phyloP scores from a whole-genome alignment of 805 yeast genomes.

The Kluyveromyces aestuarii region DNA sequence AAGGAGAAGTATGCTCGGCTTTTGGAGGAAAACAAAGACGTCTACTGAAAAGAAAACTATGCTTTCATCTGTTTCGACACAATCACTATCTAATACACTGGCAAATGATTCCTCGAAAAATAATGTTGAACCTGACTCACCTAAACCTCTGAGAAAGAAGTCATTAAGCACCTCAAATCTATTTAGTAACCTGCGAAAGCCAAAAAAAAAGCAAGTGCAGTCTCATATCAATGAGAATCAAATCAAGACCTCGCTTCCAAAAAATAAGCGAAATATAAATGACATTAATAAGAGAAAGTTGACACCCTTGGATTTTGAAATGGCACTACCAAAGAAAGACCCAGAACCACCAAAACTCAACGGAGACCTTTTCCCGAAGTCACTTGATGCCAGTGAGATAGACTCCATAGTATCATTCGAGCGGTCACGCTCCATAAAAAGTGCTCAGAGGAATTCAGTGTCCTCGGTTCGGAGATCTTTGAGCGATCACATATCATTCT shows the following conservation, averaged over 20 bases:
- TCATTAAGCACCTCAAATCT: slow-evolving; percentile 24
- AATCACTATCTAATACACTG: neutral
- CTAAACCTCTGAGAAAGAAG: slow-evolving; percentile 18
- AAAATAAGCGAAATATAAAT: neutral
- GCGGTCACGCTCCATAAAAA: slow-evolving; percentile 52
- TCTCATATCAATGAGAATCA: neutral
- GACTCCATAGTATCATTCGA: slow-evolving; percentile 68
- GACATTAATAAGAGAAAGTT: slow-evolving; percentile 16
- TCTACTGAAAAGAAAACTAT: neutral
- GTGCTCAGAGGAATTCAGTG: slow-evolving; percentile 28
- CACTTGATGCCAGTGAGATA: slow-evolving; percentile 56
- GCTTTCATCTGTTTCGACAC: neutral
- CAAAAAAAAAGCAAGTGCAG: slow-evolving; percentile 7
- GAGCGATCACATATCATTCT: slow-evolving; percentile 28
- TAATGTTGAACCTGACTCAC: slow-evolving; percentile 1
- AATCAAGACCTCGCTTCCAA: slow-evolving; percentile 1
- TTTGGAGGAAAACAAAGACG: slow-evolving; percentile 1
- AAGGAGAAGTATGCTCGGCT: slow-evolving; percentile 1
- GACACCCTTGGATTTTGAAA: slow-evolving; percentile 22
- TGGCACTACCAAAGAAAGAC: slow-evolving; percentile 1
- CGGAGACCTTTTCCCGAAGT: slow-evolving; percentile 64
- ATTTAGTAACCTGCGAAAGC: slow-evolving; percentile 19
- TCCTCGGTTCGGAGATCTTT: slow-evolving; percentile 24
- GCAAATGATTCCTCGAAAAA: neutral
- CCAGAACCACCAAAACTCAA: slow-evolving; percentile 32